phyloP scores from a whole-genome alignment of 805 yeast species.

The Limtongia smithiae region DNA sequence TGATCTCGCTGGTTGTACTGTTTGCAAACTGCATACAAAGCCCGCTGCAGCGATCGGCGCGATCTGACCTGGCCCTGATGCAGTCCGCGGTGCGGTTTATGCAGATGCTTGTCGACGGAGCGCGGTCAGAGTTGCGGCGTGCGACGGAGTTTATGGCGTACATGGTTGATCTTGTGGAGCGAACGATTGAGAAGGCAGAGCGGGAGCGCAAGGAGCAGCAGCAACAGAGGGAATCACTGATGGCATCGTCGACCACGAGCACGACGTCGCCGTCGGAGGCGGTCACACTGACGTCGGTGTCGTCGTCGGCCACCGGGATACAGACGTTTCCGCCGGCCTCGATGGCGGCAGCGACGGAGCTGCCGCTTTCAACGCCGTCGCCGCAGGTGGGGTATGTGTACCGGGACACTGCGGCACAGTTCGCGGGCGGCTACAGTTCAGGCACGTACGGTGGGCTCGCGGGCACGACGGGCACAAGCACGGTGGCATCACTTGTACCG shows the following conservation, averaged over 20 bases:
- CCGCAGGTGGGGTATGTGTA: no score
- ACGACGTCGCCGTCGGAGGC: no score
- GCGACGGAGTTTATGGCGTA: constrained; percentile 3
- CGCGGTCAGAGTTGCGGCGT: neutral
- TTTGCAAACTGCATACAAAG: constrained; percentile 29
- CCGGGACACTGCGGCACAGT: no score
- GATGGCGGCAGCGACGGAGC: neutral
- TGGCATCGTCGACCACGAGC: no score
- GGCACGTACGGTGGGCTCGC: no score
- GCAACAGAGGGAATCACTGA: no score
- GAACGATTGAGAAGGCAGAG: constrained; percentile 15
- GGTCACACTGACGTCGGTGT: neutral
- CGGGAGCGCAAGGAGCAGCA: no score
- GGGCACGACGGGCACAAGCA: neutral
- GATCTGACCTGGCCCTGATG: constrained; percentile 30
- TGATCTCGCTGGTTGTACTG: constrained; percentile 24
- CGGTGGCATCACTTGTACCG: no score
- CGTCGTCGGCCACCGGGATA: neutral
- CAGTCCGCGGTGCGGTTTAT: constrained; percentile 13
- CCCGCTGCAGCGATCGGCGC: constrained; percentile 26
- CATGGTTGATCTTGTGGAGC: constrained; percentile 4
- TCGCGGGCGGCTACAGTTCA: no score
- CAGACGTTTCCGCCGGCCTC: neutral
- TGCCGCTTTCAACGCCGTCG: neutral
- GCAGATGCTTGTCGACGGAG: neutral